Base-by-base conservation (phyloP, 495 filamentous ascomycete species). In the Podospora conica region DNA sequence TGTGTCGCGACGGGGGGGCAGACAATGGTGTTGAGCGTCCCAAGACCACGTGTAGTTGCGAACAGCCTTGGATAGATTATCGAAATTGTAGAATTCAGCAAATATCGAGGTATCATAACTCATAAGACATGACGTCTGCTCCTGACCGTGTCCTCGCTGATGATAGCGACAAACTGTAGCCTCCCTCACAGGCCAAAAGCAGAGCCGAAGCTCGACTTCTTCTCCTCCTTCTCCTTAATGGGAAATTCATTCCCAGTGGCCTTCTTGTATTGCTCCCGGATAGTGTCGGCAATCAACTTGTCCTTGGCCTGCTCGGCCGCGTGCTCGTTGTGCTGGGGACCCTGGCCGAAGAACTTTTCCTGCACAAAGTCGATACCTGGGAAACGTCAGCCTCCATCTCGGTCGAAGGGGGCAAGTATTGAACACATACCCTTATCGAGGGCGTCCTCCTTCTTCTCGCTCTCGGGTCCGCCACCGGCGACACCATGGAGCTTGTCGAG, bases 281-380 rank as follows among this genome's bases (percentile, higher is more conserved):
- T 86, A 74, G 83, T 80, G 57, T 88, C 81, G 4, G 84, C 83
- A 60, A 89, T 88, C 75, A 84, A 71, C 74, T 90, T 86, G 71
- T 91, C 89, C 79, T 91, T 90, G 69, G 86, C 88, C 72, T 92
- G 89, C 75, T 92, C 89, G 40, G 83, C 74, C 8, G 88, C 88
- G 62, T 78, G 84, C 77, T 91, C 89, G 77, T 91, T 90, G 77
- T 81, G 76, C 76, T 92, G 89, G 22, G 80, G 68, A 6, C 88
- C 89, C 65, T 83, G 77, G 31, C 86, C 86, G n/a, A 91, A 61
- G 68, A 88, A 69, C 24, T 87, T 80, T 71, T 91, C 84, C 71
- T 92, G 89, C 6, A 89, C 80, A 64, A 80, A 80, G 71, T 92
- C 89, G 74, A 91, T 76, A 15, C 82, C 89, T 90, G 69, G 33